These are phyloP conservation scores for Wallemia mellicola DNA, from an alignment of 1,284 basidiomycete genomes.

Conservation along the genomic window DNA sequence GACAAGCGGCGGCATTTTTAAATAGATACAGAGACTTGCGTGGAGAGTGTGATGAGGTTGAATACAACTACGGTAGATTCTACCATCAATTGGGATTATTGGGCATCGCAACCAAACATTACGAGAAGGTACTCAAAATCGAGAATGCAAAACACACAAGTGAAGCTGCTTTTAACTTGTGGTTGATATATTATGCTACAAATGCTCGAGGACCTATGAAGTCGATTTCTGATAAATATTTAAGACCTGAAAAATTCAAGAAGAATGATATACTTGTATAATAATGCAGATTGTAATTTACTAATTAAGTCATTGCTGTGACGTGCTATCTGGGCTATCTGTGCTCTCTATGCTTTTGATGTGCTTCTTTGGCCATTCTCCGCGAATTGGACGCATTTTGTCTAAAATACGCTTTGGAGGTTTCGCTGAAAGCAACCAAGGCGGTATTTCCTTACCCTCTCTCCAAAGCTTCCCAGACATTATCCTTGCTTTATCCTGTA, in stretches of 20 bases:
- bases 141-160: constrained; percentile 5
- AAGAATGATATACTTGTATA: neutral
- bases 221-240: neutral
- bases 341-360: neutral
- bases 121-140: constrained; percentile 30
- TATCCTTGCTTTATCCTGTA: neutral
- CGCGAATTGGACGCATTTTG: neutral
- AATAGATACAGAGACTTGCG: constrained; percentile 36
- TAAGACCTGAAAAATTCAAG: neutral
- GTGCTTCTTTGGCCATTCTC: neutral
- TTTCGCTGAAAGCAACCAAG: neutral
- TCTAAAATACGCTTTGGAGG: neutral
- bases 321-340: neutral
- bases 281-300: neutral
- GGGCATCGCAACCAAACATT: constrained; percentile 40
- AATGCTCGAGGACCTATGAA: constrained; percentile 26
- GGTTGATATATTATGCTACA: constrained; percentile 44
- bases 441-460: neutral
- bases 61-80: constrained; percentile 67
- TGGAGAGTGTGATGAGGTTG: constrained; percentile 35
- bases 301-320: neutral
- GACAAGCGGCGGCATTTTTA: constrained; percentile 49
- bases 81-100: constrained; percentile 35
- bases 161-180: constrained; percentile 67
- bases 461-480: neutral